phyloP scores from a whole-genome alignment of 2,329 filamentous ascomycete species.

The Fusarium pseudocircinatum region DNA sequence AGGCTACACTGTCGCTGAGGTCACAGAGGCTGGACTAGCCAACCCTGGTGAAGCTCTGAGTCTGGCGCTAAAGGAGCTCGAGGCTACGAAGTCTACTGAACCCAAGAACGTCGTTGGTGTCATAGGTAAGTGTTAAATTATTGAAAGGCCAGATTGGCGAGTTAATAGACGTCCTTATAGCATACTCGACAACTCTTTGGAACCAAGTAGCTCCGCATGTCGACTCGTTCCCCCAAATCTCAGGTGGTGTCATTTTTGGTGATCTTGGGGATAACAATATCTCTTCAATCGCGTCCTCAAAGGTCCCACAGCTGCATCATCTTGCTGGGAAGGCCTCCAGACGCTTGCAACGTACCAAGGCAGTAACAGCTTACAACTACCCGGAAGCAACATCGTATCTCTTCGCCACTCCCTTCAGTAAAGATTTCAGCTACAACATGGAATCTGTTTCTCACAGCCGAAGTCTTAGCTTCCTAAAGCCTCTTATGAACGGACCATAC shows the following conservation, averaged over 20 bases:
- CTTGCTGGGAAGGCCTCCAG: neutral
- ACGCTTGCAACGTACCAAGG: slow-evolving; percentile 40
- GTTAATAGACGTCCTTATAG: neutral
- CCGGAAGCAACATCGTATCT: neutral
- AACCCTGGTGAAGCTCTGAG: neutral
- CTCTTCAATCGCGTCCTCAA: neutral
- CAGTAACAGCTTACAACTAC: neutral
- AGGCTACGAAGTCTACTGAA: slow-evolving; percentile 30
- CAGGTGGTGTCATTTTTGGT: neutral
- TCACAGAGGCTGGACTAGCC: slow-evolving; percentile 7
- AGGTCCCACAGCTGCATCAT: neutral
- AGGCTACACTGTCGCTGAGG: slow-evolving; percentile 66
- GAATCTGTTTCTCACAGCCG: slow-evolving; percentile 74
- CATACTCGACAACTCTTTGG: slow-evolving; percentile 33
- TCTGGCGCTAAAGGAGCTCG: slow-evolving; percentile 16
- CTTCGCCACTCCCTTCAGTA: slow-evolving; percentile 61
- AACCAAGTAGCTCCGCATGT: slow-evolving; percentile 2
- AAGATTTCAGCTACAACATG: slow-evolving; percentile 59
- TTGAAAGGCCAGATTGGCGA: fast-evolving
- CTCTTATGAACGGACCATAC: slow-evolving; percentile 67
- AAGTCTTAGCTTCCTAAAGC: slow-evolving; percentile 72
- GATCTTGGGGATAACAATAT: neutral
- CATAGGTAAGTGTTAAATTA: slow-evolving; percentile 40
- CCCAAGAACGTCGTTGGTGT: slow-evolving; percentile 51
- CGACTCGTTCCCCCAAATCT: neutral